phyloP scores from a whole-genome alignment of 139 green algal species.

The Gonium pectorale region DNA sequence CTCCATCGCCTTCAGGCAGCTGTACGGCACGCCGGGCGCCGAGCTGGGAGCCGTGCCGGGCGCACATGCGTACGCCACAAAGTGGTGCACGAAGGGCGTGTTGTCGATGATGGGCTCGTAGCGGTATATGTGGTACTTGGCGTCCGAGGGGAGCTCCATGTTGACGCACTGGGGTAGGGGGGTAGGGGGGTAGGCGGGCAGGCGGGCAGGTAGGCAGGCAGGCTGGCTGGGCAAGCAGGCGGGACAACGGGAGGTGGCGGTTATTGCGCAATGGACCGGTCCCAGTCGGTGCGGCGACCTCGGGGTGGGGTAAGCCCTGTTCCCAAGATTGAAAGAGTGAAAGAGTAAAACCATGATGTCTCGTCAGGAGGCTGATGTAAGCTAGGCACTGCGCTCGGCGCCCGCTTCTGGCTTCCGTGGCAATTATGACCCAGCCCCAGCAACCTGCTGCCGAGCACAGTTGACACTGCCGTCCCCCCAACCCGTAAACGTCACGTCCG shows the following conservation, averaged over 20 bases:
- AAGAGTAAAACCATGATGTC: no score
- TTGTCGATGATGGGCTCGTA: slow-evolving; percentile 35
- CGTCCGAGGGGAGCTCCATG: background rate
- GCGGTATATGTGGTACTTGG: slow-evolving; percentile 36
- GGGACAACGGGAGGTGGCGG: no score
- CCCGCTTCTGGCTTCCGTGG: no score
- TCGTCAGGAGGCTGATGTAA: no score
- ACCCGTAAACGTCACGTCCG: no score
- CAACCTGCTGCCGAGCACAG: background rate
- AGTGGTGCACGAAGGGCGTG: slow-evolving; percentile 1
- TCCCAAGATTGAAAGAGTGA: no score
- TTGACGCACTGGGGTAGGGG: slow-evolving; percentile 25
- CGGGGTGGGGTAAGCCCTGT: no score
- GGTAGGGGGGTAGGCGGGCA: background rate
- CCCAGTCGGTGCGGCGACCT: no score
- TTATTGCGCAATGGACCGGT: no score
- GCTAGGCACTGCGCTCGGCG: no score
- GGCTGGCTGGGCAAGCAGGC: background rate
- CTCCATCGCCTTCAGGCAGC: slow-evolving; percentile 16
- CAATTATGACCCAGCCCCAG: no score
- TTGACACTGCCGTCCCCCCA: no score
- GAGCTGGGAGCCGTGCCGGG: background rate
- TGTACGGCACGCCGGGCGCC: background rate
- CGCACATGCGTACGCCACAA: background rate
- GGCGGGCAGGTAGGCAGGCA: background rate